Percentiles rank a stretch among this genome's conserved stretches.
These are phyloP conservation scores for Cystofilobasidium capitatum DNA, from an alignment of 768 basidiomycete genomes.

Conservation along the genomic window DNA sequence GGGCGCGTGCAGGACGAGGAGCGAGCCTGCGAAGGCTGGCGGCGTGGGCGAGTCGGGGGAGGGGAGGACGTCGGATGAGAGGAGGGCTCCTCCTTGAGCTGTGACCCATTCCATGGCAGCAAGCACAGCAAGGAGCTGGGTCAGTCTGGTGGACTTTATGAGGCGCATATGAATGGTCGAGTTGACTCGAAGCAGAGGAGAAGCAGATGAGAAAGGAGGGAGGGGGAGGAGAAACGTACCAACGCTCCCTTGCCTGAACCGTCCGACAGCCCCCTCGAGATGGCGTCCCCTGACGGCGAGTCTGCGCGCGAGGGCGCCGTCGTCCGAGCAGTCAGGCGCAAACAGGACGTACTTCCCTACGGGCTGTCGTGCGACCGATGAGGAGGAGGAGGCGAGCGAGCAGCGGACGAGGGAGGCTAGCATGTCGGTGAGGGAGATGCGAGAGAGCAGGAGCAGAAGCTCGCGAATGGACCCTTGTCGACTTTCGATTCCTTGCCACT, in stretches of 20 bases:
- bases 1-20: not conserved
- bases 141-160: too few relatives aligned
- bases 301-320: not conserved
- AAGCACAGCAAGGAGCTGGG: not conserved
- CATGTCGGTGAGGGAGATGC: too few relatives aligned
- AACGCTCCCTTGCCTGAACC: not conserved
- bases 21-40: not conserved
- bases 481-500: too few relatives aligned
- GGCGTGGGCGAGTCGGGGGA: not conserved
- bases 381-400: not conserved
- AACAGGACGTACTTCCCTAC: not conserved
- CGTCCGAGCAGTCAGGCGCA: not conserved
- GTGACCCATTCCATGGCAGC: not conserved
- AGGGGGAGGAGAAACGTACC: not conserved
- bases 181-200: too few relatives aligned
- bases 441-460: too few relatives aligned
- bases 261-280: not conserved
- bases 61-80: not conserved
- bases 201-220: not conserved
- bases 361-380: not conserved
- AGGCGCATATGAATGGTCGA: too few relatives aligned
- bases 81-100: not conserved
- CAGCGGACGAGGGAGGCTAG: too few relatives aligned
- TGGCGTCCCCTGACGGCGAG: not conserved
- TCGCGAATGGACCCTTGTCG: too few relatives aligned